A percentile compares a stretch with the other conserved stretches of the same genome.
Evolutionary conservation across 805 yeast genomes (phyloP).

Genomic region (Ogataea parapolymorpha): DNA sequence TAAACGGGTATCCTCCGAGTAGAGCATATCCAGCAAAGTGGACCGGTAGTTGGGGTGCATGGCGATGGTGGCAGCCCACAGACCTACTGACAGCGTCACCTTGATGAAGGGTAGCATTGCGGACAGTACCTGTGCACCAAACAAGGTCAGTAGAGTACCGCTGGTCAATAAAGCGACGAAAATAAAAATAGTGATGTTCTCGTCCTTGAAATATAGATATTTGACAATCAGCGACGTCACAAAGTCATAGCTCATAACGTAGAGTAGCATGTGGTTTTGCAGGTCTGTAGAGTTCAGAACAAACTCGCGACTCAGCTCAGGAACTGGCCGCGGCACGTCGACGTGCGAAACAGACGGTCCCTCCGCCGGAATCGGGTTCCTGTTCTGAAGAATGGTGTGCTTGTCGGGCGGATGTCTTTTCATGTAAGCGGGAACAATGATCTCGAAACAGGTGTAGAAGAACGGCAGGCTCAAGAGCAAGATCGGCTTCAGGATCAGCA

Average conservation of each 20-base stretch:
- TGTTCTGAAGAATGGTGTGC: slow-evolving; percentile 26
- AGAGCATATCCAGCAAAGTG: slow-evolving; percentile 41
- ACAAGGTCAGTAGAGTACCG: slow-evolving; percentile 24
- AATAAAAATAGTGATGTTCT: slow-evolving; percentile 51
- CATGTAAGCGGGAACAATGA: slow-evolving; percentile 67
- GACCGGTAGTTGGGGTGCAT: slow-evolving; percentile 57
- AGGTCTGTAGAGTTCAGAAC: slow-evolving; percentile 75
- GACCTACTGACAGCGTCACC: slow-evolving; percentile 30
- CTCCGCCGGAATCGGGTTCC: slow-evolving; percentile 45
- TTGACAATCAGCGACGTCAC: slow-evolving; percentile 45
- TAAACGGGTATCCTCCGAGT: slow-evolving; percentile 65
- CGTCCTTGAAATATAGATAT: slow-evolving; percentile 64
- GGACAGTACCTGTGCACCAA: slow-evolving; percentile 26
- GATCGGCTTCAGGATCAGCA: slow-evolving; percentile 57
- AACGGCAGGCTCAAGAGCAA: slow-evolving; percentile 53
- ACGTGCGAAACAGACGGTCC: slow-evolving; percentile 50
- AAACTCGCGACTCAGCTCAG: slow-evolving; percentile 77
- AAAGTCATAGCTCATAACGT: slow-evolving; percentile 60
- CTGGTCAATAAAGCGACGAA: slow-evolving; percentile 34
- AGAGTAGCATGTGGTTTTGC: slow-evolving; percentile 74
- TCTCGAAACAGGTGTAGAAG: slow-evolving; percentile 46
- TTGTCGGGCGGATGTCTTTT: slow-evolving; percentile 61
- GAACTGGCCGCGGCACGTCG: slow-evolving; percentile 63
- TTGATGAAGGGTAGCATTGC: slow-evolving; percentile 29
- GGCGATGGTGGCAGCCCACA: slow-evolving; percentile 48